Evolutionary conservation across 108 stramenopile genomes (phyloP).

Genomic region (Cyclostephanos invisitatus): DNA sequence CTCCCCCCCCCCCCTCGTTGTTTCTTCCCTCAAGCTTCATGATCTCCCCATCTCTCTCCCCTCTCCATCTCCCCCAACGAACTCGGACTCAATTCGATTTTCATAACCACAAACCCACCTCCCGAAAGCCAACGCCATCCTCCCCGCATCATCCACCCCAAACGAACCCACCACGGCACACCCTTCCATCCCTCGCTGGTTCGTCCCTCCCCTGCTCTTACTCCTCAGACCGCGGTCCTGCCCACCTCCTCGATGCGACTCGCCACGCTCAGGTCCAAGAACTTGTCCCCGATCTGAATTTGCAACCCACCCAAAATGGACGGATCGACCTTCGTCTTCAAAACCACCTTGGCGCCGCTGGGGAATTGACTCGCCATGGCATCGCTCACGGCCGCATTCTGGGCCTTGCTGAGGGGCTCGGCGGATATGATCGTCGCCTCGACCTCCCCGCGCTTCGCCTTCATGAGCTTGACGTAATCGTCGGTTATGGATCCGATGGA

Average conservation of each 20-base stretch:
- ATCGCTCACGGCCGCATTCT: slow-evolving; percentile 72
- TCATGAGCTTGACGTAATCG: slow-evolving; percentile 83
- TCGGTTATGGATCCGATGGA: slow-evolving; percentile 78
- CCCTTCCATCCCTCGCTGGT: too few relatives aligned
- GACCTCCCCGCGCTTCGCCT: slow-evolving; percentile 94
- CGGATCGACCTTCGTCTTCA: slow-evolving; percentile 85
- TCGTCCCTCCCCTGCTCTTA: background rate
- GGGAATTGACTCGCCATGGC: slow-evolving; percentile 83
- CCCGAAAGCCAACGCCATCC: too few relatives aligned
- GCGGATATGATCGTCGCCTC: slow-evolving; percentile 93
- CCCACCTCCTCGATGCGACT: slow-evolving; percentile 88
- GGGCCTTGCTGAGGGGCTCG: slow-evolving; percentile 65
- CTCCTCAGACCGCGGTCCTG: slow-evolving; percentile 64
- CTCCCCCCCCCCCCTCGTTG: too few relatives aligned
- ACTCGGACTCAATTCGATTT: too few relatives aligned
- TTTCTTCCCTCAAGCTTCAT: too few relatives aligned
- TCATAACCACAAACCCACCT: too few relatives aligned
- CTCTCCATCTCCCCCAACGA: too few relatives aligned
- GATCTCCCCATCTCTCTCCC: too few relatives aligned
- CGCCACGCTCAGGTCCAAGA: slow-evolving; percentile 93
- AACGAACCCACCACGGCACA: too few relatives aligned
- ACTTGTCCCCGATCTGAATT: slow-evolving; percentile 97
- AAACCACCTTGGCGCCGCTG: slow-evolving; percentile 76
- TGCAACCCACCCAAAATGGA: slow-evolving; percentile 93
- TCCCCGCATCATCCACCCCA: too few relatives aligned